A percentile compares a stretch with the other conserved stretches of the same genome.
Evolutionary conservation across 495 filamentous ascomycete species (phyloP).

Genomic region (Penicillium coffeae): DNA sequence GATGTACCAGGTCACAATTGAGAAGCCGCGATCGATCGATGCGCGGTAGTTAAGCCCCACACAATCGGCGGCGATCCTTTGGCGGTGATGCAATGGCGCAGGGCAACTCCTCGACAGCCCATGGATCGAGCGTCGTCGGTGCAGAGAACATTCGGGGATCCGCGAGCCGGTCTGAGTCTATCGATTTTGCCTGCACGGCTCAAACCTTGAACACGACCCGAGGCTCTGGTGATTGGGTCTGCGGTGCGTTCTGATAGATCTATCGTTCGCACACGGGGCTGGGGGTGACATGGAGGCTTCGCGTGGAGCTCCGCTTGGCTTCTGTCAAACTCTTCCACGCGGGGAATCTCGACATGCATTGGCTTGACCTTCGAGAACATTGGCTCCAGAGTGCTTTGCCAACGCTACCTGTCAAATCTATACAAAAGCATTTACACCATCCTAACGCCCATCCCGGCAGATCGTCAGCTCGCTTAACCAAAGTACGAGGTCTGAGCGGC

Average conservation of each 20-base stretch:
- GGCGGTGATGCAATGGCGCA: constrained; percentile 24
- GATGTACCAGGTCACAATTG: constrained; percentile 18
- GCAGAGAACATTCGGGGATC: constrained; percentile 18
- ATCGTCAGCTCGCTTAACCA: neutral
- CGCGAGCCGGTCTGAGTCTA: constrained; percentile 14
- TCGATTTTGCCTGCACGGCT: constrained; percentile 15
- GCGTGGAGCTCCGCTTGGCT: neutral
- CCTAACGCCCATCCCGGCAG: no score
- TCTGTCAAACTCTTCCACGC: neutral
- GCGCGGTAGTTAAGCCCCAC: constrained; percentile 4
- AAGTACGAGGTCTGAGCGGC: constrained; percentile 1
- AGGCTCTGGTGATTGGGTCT: constrained; percentile 9
- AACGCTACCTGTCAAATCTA: no score
- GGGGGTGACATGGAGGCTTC: neutral
- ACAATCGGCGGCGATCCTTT: constrained; percentile 13
- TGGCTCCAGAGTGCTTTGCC: neutral
- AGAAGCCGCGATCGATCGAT: constrained; percentile 23
- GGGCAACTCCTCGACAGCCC: neutral
- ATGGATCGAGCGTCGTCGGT: constrained; percentile 7
- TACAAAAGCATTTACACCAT: no score
- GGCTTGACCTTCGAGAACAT: neutral
- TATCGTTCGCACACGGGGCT: neutral
- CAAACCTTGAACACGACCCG: neutral
- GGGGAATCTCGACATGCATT: neutral
- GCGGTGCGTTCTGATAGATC: constrained; percentile 13